Evolutionary conservation across 2,329 filamentous ascomycete species (phyloP), one percentile per base, ranked within the genome.

Genomic region (Fusarium caatingaense): DNA sequence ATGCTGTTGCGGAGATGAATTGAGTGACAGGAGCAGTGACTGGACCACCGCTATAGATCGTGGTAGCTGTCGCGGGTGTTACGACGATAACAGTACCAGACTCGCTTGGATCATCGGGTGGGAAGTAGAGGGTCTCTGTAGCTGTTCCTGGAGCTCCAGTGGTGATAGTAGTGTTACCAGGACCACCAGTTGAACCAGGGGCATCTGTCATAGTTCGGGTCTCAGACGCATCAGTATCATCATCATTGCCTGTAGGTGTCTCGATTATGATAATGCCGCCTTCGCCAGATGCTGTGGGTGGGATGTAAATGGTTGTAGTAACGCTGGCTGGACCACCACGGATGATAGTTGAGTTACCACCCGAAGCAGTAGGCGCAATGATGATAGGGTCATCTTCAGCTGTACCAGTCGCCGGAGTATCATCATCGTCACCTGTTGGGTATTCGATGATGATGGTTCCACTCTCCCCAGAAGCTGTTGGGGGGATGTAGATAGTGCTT

Each of bases 371-470:
- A 6, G 57, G 57, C 8, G 18, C 27, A 23, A 60, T 60, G 8
- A 28, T 60, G 15, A 23, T 48, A 28, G 12, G 50, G 23, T 28
- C 27, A 5, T 20, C 41, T 0, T 10, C 41, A 20, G 41, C 18
- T 28, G 44, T n/a, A 2, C 13, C 27, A 10, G 30, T 44, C 9
- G 16, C 18, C 0, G 46, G 20, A 6, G 8, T 11, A 23, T 44
- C 51, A 1, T 13, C 25, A 15, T 21, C 25, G 11, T 28, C 18
- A 4, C 42, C 58, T 8, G 60, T 60, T 13, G 64, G 64, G 2
- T 63, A 65, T 34, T 66, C 47, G 4, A 66, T 32, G 3, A 60
- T 18, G 5, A 66, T 9, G 3, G 61, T 66, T 18, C 56, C 64
- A 13, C 27, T 13, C 16, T 60, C 53, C 1, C 40, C 53, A 1